Base-by-base conservation (phyloP, 1,139 yeast species). In the Taphrina wiesneri region DNA sequence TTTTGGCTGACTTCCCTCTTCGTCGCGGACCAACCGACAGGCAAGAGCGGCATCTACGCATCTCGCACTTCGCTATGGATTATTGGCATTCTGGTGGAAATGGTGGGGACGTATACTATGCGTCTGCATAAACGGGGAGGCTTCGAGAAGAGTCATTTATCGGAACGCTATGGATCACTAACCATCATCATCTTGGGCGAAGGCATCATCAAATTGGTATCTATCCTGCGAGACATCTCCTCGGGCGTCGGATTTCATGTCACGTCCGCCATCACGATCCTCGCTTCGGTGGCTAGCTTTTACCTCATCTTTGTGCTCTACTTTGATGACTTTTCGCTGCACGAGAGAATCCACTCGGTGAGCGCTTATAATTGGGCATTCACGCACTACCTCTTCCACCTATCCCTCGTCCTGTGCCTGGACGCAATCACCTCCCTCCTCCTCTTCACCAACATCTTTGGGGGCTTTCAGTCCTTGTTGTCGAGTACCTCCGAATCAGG, bases 151-250 rank as follows among this genome's bases (percentile, higher is more conserved):
- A 60, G 56, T 17, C 64, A 51, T 30, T 32, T 60, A 30, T 30
- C 56, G 39, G 64, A 60, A 30, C 64, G 64, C 9, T 60, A 43
- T 32, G 64, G 64, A 9, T 52, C 64, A 21, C 47, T 60, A 43
- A 60, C 64, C 28, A 60, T 53, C 57, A 60, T 60, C 51, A 49
- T 60, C 51, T 13, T 60, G 11, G 64, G 64, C 23, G 64, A 60
- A 26, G 64, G 64, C 43, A 46, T 60, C 56, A 60, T 60, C 52
- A 60, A 60, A 17, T 43, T 60, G 3, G 64, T 60, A 21, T 39
- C 64, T 15, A 56, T 60, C 30, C 30, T 60, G 25, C 45, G 56
- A 7, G 64, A 60, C 43, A 51, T 60, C 34, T 53, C 47, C 30
- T 41, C 56, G n/a, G 64, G 64, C 30, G 57, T 60, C 39, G 56